These are phyloP conservation scores for Hypoxylon sp. DNA, from an alignment of 2,329 filamentous ascomycete genomes.

Conservation along the genomic window DNA sequence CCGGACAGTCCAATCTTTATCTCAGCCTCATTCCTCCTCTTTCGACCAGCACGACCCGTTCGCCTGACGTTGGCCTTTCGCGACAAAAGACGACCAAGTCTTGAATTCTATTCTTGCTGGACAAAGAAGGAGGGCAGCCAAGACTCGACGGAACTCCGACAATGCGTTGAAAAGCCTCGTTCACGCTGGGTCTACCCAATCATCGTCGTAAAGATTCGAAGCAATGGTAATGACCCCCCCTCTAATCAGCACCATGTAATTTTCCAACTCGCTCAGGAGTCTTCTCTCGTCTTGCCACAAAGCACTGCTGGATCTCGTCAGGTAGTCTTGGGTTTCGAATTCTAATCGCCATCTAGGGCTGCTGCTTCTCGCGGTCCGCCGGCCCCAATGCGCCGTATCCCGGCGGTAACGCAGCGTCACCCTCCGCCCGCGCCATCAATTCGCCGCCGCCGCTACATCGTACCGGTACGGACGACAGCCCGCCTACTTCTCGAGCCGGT, in stretches of 20 bases:
- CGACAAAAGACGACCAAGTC: constrained; percentile 2
- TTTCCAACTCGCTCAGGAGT: too few relatives aligned
- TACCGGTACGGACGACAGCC: constrained; percentile 43
- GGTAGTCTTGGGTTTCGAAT: neutral
- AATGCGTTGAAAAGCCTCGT: constrained; percentile 26
- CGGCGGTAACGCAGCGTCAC: constrained; percentile 55
- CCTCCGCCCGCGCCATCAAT: constrained; percentile 64
- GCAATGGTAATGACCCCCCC: constrained; percentile 27
- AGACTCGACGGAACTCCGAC: constrained; percentile 1
- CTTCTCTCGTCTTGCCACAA: neutral
- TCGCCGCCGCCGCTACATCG: constrained; percentile 46
- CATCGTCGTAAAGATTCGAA: constrained; percentile 14
- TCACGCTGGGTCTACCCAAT: constrained; percentile 21
- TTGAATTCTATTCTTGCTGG: neutral
- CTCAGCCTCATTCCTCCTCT: constrained; percentile 17
- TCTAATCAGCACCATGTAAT: neutral
- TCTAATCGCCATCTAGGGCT: constrained; percentile 54
- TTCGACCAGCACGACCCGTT: constrained; percentile 4
- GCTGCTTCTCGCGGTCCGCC: constrained; percentile 63
- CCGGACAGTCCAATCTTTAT: too few relatives aligned
- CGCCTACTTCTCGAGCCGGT: constrained; percentile 34
- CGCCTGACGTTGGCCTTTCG: neutral
- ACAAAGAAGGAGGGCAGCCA: constrained; percentile 2
- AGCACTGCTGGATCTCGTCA: neutral
- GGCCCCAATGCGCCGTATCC: constrained; percentile 64